Percentiles rank a stretch among this genome's conserved stretches.
phyloP scores from a whole-genome alignment of 164 flowering plant genomes.

The Magnolia kwangsiensis region DNA sequence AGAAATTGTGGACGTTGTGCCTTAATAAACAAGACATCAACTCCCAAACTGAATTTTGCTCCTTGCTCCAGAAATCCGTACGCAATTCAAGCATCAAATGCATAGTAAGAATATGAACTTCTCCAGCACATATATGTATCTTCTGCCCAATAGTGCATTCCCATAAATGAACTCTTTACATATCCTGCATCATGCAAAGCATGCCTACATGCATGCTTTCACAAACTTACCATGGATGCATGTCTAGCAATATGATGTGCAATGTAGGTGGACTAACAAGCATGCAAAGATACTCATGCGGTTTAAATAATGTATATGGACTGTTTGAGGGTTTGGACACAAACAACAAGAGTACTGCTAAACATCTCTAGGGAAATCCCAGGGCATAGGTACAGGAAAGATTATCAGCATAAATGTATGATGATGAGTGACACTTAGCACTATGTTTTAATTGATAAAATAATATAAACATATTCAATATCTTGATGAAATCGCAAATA shows the following conservation, averaged over 20 bases:
- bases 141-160: conserved; percentile 25
- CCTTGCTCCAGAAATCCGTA: conserved; percentile 31
- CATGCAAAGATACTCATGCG: background rate
- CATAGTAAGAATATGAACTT: conserved; percentile 25
- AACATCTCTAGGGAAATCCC: background rate
- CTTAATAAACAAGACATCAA: conserved; percentile 35
- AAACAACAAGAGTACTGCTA: background rate
- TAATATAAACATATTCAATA: too few species aligned
- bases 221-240: conserved; percentile 4
- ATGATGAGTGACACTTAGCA: too few species aligned
- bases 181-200: conserved; percentile 22
- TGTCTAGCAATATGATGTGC: background rate
- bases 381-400: too few species aligned
- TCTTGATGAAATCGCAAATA: too few species aligned
- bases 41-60: conserved; percentile 37
- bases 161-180: conserved; percentile 1
- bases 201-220: conserved; percentile 25
- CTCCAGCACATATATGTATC: conserved; percentile 21
- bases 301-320: too few species aligned
- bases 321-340: background rate
- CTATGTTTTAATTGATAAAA: too few species aligned
- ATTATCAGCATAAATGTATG: too few species aligned
- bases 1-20: conserved; percentile 19
- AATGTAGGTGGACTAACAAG: background rate
- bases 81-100: conserved; percentile 24